These are phyloP conservation scores for Psophocarpus tetragonolobus DNA, from an alignment of 306 rosid species.

Conservation along the genomic window DNA sequence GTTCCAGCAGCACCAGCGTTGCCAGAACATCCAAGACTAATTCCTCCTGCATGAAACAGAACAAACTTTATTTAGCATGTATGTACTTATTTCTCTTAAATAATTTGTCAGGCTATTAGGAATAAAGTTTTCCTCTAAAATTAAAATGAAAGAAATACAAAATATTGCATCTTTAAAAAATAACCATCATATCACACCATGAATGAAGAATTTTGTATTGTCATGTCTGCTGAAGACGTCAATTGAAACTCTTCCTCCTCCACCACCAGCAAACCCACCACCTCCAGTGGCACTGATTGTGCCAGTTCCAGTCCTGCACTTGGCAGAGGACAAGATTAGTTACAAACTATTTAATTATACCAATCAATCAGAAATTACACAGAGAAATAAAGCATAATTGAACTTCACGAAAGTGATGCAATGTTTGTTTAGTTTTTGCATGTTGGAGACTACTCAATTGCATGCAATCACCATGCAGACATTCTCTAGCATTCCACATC, in stretches of 20 bases:
- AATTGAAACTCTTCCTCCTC: slow-evolving; percentile 93
- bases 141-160: not conserved
- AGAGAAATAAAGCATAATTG: slow-evolving; percentile 22
- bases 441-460: slow-evolving; percentile 9
- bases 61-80: slow-evolving; percentile 18
- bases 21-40: slow-evolving; percentile 84
- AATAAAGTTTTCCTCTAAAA: slow-evolving; percentile 1
- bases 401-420: not conserved
- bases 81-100: slow-evolving; percentile 21
- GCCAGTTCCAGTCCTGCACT: slow-evolving; percentile 92
- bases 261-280: slow-evolving; percentile 93
- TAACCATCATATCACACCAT: slow-evolving; percentile 59
- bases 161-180: slow-evolving; percentile 20
- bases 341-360: slow-evolving; percentile 36
- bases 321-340: slow-evolving; percentile 46
- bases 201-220: slow-evolving; percentile 56
- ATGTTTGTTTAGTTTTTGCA: not conserved
- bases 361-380: slow-evolving; percentile 32
- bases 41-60: slow-evolving; percentile 65
- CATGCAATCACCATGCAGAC: not conserved
- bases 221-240: slow-evolving; percentile 86
- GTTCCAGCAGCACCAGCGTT: slow-evolving; percentile 97
- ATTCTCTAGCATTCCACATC: slow-evolving; percentile 7
- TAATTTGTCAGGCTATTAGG: slow-evolving; percentile 13
- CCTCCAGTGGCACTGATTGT: slow-evolving; percentile 84